These are phyloP conservation scores for Crithidia sp. DNA, from an alignment of 208 protist species.

Conservation along the genomic window DNA sequence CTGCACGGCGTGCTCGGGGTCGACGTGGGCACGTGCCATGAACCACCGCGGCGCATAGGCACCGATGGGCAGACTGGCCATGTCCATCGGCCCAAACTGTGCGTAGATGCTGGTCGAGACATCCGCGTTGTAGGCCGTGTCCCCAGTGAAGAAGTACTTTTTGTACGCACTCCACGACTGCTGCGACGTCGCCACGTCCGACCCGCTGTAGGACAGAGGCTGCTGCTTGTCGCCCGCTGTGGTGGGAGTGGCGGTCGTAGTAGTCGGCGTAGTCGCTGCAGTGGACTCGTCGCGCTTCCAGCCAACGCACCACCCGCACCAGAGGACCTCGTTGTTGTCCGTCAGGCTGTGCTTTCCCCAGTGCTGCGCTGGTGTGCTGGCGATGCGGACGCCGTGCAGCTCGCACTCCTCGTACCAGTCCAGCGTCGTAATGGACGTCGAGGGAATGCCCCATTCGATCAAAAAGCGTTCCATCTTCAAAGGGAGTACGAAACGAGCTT, in stretches of 20 bases:
- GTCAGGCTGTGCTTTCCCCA: constrained; percentile 43
- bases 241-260: not conserved
- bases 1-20: constrained; percentile 75
- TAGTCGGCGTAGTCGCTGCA: not conserved
- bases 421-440: constrained; percentile 36
- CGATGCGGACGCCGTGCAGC: constrained; percentile 48
- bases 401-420: constrained; percentile 62
- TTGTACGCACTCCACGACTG: constrained; percentile 38
- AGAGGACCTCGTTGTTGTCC: constrained; percentile 70
- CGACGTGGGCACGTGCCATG: constrained; percentile 60
- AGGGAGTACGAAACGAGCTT: constrained; percentile 62
- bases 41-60: constrained; percentile 83
- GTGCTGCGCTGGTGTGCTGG: constrained; percentile 71
- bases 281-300: constrained; percentile 25
- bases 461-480: constrained; percentile 55
- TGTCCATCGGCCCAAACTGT: constrained; percentile 51
- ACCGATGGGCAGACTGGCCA: constrained; percentile 84
- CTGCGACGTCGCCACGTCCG: constrained; percentile 2
- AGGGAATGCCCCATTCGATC: constrained; percentile 41
- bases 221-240: not conserved
- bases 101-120: constrained; percentile 61
- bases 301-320: constrained; percentile 73
- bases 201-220: not conserved
- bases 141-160: constrained; percentile 69
- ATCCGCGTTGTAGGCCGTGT: constrained; percentile 53